Evolutionary conservation across 768 basidiomycete species (phyloP).

Genomic region (Austroboletus festivus): DNA sequence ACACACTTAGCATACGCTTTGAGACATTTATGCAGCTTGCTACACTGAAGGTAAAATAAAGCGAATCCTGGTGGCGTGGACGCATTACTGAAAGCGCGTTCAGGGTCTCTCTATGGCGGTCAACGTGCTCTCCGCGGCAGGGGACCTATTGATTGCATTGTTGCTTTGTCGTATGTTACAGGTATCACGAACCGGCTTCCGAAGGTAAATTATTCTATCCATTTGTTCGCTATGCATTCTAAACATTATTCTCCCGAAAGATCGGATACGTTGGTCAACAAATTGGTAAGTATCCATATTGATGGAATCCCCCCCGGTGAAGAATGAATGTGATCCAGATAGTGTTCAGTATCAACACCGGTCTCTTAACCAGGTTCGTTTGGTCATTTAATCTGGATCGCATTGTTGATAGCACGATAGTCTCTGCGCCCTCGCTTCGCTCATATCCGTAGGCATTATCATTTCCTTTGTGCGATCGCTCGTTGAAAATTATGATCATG

Average conservation of each 20-base stretch:
- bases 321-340: slow-evolving; percentile 33
- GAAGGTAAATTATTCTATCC: slow-evolving; percentile 28
- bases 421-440: slow-evolving; percentile 52
- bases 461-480: neutral
- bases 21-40: slow-evolving; percentile 42
- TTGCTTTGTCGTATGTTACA: slow-evolving; percentile 47
- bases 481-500: neutral
- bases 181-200: slow-evolving; percentile 49
- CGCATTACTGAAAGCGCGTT: neutral
- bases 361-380: slow-evolving; percentile 32
- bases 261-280: slow-evolving; percentile 52
- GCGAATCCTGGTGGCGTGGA: neutral
- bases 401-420: slow-evolving; percentile 21
- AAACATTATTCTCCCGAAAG: slow-evolving; percentile 7
- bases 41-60: slow-evolving; percentile 39
- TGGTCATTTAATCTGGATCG: neutral
- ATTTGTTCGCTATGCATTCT: neutral
- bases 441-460: slow-evolving; percentile 41
- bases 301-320: neutral
- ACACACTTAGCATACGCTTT: slow-evolving; percentile 34
- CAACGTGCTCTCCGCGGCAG: slow-evolving; percentile 46
- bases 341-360: slow-evolving; percentile 49
- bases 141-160: slow-evolving; percentile 48
- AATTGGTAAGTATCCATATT: slow-evolving; percentile 26
- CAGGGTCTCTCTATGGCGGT: slow-evolving; percentile 45